Percentiles rank a stretch among this genome's conserved stretches.
Evolutionary conservation across 139 green algal species (phyloP).

Genomic region (Coelastrella sp.): DNA sequence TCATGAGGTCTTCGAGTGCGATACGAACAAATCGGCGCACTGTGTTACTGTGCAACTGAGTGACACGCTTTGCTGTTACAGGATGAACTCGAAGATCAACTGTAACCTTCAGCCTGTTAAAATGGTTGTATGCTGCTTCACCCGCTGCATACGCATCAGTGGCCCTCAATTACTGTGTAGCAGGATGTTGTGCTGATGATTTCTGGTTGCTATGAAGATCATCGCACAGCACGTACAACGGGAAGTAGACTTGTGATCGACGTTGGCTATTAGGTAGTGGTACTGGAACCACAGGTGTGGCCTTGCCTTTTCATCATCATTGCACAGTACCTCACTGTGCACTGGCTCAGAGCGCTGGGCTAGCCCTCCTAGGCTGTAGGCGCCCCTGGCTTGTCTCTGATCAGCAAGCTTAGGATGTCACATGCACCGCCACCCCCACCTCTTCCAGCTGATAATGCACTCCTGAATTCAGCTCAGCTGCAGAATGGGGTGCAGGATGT

Average conservation of each 20-base stretch:
- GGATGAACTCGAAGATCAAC: not conserved
- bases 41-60: not conserved
- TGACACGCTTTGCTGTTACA: not conserved
- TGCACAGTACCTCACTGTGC: not conserved
- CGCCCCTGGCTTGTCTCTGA: not conserved
- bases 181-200: too few relatives aligned
- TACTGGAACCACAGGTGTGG: too few relatives aligned
- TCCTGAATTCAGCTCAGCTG: not conserved
- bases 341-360: not conserved
- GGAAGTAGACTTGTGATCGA: too few relatives aligned
- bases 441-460: not conserved
- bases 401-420: not conserved
- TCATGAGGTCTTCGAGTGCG: too few relatives aligned
- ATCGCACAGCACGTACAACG: too few relatives aligned
- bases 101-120: not conserved
- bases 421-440: constrained; percentile 1
- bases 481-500: not conserved
- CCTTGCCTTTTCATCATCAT: too few relatives aligned
- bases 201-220: too few relatives aligned
- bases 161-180: too few relatives aligned
- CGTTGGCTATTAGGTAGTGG: too few relatives aligned
- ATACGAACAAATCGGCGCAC: not conserved
- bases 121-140: not conserved
- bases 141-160: not conserved
- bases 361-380: too few relatives aligned